Percentiles rank a stretch among this genome's conserved stretches.
Conservation (phyloP, 257 asterid genomes). For the Apocynum venetum region DNA sequence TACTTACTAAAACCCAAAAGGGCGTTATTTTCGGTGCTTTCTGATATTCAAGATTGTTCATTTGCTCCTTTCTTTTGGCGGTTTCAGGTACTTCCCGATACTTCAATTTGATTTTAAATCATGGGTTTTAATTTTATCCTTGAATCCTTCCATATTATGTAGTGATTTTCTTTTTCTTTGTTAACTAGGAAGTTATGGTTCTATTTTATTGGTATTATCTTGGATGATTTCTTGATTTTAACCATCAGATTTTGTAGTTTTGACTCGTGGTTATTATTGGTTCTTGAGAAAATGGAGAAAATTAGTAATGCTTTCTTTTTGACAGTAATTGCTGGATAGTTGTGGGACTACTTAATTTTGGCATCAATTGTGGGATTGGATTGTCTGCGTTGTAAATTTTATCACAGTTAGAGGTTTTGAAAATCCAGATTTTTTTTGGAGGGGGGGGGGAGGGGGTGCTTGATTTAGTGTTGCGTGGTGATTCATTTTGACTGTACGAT, state of each 20-base stretch:
- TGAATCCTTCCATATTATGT: background rate
- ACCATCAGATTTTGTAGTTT: conserved; percentile 5
- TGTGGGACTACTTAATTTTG: background rate
- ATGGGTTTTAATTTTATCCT: background rate
- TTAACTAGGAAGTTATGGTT: background rate
- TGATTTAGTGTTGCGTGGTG: background rate
- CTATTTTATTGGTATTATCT: background rate
- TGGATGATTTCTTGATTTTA: background rate
- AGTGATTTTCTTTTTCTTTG: background rate
- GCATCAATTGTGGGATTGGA: background rate
- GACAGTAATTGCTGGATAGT: background rate
- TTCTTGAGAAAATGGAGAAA: conserved; percentile 1
- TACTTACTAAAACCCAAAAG: background rate
- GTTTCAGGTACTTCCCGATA: conserved; percentile 12
- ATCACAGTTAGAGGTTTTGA: background rate
- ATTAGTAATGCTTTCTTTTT: background rate
- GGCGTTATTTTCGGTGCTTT: background rate
- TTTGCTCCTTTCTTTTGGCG: background rate
- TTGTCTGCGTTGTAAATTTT: background rate
- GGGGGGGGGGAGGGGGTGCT: background rate
- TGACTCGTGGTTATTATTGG: background rate
- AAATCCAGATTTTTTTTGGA: background rate
- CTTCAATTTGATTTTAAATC: background rate
- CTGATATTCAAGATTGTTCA: background rate
- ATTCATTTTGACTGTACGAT: background rate